These are phyloP conservation scores for Aspergillus niger DNA, from an alignment of 2,329 filamentous ascomycete genomes.

Conservation along the genomic window DNA sequence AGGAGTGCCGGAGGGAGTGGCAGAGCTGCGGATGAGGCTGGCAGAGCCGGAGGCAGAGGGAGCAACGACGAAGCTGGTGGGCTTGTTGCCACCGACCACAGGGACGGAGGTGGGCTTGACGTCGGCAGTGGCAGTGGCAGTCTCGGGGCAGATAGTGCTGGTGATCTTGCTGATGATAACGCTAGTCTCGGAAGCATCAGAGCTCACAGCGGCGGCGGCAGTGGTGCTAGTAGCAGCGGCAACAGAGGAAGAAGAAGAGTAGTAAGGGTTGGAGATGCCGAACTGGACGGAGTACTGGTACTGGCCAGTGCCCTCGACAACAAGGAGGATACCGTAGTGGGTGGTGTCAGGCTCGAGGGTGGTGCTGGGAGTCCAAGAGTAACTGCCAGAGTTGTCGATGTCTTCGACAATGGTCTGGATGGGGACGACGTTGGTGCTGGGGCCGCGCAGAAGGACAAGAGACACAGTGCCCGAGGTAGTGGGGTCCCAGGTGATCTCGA, in stretches of 20 bases:
- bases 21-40: slow-evolving; percentile 15
- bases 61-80: slow-evolving; percentile 16
- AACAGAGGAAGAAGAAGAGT: slow-evolving; percentile 10
- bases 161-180: slow-evolving; percentile 9
- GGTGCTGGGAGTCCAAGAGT: slow-evolving; percentile 56
- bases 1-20: slow-evolving; percentile 16
- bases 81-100: slow-evolving; percentile 9
- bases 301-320: slow-evolving; percentile 60
- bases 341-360: slow-evolving; percentile 51
- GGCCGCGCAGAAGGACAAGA: slow-evolving; percentile 63
- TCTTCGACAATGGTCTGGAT: slow-evolving; percentile 55
- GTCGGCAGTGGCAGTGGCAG: slow-evolving; percentile 14
- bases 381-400: slow-evolving; percentile 59
- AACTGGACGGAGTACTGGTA: slow-evolving; percentile 67
- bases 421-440: slow-evolving; percentile 56
- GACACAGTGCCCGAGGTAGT: slow-evolving; percentile 48
- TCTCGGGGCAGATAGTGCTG: slow-evolving; percentile 17
- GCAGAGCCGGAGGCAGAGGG: slow-evolving; percentile 11
- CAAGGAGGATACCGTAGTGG: slow-evolving; percentile 63
- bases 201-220: slow-evolving; percentile 16
- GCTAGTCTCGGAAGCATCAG: slow-evolving; percentile 15
- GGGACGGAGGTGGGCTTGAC: slow-evolving; percentile 17
- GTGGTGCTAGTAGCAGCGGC: slow-evolving; percentile 9
- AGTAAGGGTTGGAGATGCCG: slow-evolving; percentile 50
- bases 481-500: slow-evolving; percentile 60